Conservation (phyloP, 331 rosid species). For the Erythrophleum ivorense region DNA sequence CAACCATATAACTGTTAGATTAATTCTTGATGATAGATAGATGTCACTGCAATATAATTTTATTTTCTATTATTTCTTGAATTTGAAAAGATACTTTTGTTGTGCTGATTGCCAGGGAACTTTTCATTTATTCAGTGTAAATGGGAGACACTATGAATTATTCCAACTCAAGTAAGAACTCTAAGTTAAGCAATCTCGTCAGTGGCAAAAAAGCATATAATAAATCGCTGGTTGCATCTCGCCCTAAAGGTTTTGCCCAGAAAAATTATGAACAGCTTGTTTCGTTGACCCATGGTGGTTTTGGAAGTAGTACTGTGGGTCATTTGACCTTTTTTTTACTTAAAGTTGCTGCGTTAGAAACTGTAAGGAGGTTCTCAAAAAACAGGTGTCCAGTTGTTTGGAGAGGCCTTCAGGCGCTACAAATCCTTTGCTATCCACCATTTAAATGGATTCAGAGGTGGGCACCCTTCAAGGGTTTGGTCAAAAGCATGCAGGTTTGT, state of each 20-base stretch:
- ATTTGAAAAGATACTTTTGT: constrained; percentile 31
- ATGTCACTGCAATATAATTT: not conserved
- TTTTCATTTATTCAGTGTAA: constrained; percentile 33
- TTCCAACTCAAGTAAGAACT: constrained; percentile 42
- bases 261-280: constrained; percentile 48
- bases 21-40: not conserved
- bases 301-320: constrained; percentile 56
- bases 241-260: constrained; percentile 51
- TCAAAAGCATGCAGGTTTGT: constrained; percentile 82
- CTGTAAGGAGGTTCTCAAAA: constrained; percentile 68
- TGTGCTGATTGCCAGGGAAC: constrained; percentile 27
- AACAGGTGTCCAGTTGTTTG: constrained; percentile 77
- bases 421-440: constrained; percentile 79
- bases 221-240: constrained; percentile 52
- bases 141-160: constrained; percentile 60
- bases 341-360: constrained; percentile 87
- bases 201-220: constrained; percentile 45
- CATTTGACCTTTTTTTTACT: constrained; percentile 63
- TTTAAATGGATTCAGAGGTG: constrained; percentile 84
- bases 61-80: constrained; percentile 18
- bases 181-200: constrained; percentile 42
- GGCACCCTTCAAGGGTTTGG: constrained; percentile 74
- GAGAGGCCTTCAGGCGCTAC: constrained; percentile 85
- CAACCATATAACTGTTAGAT: not conserved
- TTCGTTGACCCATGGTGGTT: constrained; percentile 48